phyloP scores from a whole-genome alignment of 73 alveolate species.

The Uronychia binucleata region DNA sequence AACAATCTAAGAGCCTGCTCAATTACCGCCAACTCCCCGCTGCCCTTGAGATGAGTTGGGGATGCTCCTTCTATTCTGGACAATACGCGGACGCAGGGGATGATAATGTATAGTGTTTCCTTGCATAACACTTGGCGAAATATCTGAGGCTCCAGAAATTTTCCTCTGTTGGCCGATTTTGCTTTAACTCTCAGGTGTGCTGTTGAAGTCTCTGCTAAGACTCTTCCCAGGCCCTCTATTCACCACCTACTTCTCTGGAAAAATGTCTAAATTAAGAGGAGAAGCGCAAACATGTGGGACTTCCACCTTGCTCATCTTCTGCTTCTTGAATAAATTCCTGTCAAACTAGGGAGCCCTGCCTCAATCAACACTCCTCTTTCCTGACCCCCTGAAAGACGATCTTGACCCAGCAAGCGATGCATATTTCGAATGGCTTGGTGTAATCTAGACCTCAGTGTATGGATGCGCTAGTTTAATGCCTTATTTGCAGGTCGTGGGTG shows the following conservation, averaged over 20 bases:
- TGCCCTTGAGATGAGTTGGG: no score
- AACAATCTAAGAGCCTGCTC: background rate
- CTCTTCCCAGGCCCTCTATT: background rate
- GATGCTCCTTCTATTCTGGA: no score
- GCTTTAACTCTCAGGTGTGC: background rate
- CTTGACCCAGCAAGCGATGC: background rate
- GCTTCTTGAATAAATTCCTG: no score
- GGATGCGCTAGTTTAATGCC: no score
- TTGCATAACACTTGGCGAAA: background rate
- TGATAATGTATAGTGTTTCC: background rate
- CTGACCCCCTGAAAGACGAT: background rate
- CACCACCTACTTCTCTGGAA: background rate
- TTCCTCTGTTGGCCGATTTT: background rate
- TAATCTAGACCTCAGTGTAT: background rate
- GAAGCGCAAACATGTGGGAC: background rate
- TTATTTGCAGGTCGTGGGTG: no score
- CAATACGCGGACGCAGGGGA: no score
- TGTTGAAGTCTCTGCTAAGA: background rate
- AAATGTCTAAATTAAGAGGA: background rate
- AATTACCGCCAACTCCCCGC: background rate
- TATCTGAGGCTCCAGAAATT: background rate
- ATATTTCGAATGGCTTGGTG: background rate
- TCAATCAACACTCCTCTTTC: background rate
- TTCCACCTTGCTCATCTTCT: background rate
- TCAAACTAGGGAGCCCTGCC: background rate